Percentiles rank a stretch among this genome's conserved stretches.
These are phyloP conservation scores for Jackrogersella minutella DNA, from an alignment of 495 filamentous ascomycete species.

Conservation along the genomic window DNA sequence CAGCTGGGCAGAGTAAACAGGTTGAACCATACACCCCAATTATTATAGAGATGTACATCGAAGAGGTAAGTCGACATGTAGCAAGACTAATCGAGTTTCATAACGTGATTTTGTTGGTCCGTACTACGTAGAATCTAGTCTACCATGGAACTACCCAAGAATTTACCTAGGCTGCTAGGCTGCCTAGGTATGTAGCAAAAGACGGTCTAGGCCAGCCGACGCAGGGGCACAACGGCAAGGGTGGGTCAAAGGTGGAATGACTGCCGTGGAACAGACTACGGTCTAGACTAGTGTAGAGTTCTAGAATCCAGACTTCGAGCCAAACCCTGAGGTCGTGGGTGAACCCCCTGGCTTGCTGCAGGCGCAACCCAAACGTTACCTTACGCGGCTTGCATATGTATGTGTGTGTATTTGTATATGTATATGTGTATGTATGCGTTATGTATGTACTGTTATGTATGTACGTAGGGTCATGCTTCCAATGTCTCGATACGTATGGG, in stretches of 20 bases:
- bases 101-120: not conserved
- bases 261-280: conserved; percentile 40
- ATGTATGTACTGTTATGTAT: not conserved
- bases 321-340: no score
- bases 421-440: conserved; percentile 20
- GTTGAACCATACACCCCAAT: not conserved
- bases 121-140: conserved; percentile 1
- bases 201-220: conserved; percentile 39
- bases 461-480: conserved; percentile 1
- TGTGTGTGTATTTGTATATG: conserved; percentile 6
- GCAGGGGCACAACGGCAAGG: conserved; percentile 37
- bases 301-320: conserved; percentile 31
- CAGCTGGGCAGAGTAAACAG: no score
- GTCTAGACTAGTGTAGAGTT: conserved; percentile 30
- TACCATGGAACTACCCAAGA: conserved; percentile 10
- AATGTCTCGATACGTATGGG: conserved; percentile 15
- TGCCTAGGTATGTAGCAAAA: no score
- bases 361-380: conserved; percentile 30
- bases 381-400: conserved; percentile 34
- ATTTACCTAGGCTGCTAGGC: no score
- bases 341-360: conserved; percentile 28
- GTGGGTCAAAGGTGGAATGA: conserved; percentile 32
- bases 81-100: not conserved
- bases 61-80: not conserved
- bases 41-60: not conserved